Evolutionary conservation across 192 early-diverging fungal species (phyloP), one percentile per base, ranked within the genome.

Genomic region (Helicostylum pulchrum): DNA sequence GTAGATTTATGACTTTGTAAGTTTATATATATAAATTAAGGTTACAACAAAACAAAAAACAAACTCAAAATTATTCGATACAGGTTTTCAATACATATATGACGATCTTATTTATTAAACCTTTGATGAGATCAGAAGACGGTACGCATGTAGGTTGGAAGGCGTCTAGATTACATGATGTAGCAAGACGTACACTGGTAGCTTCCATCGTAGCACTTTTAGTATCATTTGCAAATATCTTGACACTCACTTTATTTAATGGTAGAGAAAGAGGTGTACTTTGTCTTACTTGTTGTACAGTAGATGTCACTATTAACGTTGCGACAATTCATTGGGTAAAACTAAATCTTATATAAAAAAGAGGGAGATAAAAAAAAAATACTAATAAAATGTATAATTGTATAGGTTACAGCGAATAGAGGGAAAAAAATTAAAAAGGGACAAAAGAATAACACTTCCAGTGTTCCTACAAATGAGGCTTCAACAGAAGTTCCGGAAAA

Each of bases 261-360:
- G 79, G 79, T 8, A 47, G 67, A 2, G 77, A 81, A 52, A 71
- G 73, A 39, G 79, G 79, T 49, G 49, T 78, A n/a, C 59, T 81
- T 14, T 81, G 79, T 53, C 56, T 81, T 26, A 73, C 77, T 8
- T 76, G 71, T 17, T 81, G 79, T 50, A 73, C 72, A 12, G 63
- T 81, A 15, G 79, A 81, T 62, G 79, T 81, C 21, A 78, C 77
- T 0, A 54, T 81, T n/a, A 81, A 78, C 42, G 68, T 74, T 14
- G 61, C 64, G 7, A 69, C 68, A 4, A 61, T 81, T n/a, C 77
- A 78, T 51, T 81, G 79, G 79, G 79, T 78, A 50, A 51, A 19
- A n/a, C n/a, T n/a, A n/a, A n/a, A n/a, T n/a, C n/a, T n/a, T n/a
- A n/a, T n/a, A n/a, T n/a, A 34, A 36, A 36, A 36, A 36, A 36